Evolutionary conservation across 306 rosid genomes (phyloP).

Genomic region (Malus fusca): DNA sequence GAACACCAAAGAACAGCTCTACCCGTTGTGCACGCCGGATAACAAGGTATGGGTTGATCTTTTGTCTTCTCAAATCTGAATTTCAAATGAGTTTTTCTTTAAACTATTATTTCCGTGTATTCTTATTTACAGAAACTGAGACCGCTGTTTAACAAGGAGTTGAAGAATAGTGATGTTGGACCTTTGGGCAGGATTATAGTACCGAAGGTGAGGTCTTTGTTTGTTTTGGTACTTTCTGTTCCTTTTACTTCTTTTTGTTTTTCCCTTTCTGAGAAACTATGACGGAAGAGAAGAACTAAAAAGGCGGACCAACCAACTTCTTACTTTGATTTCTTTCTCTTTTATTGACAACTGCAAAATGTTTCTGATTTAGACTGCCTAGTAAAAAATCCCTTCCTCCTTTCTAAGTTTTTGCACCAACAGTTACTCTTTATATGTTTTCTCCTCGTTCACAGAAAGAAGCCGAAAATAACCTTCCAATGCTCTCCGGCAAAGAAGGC

Average conservation of each 20-base stretch:
- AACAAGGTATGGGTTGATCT: slow-evolving; percentile 34
- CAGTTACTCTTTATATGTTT: background rate
- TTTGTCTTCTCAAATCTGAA: background rate
- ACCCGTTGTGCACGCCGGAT: slow-evolving; percentile 29
- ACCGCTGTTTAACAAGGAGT: slow-evolving; percentile 36
- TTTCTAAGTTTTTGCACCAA: slow-evolving; percentile 10
- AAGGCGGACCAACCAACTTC: background rate
- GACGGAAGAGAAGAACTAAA: background rate
- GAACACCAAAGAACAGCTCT: background rate
- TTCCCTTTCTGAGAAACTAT: background rate
- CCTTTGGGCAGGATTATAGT: slow-evolving; percentile 51
- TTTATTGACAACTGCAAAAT: background rate
- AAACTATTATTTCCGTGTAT: background rate
- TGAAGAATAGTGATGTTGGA: slow-evolving; percentile 49
- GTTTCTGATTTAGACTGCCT: slow-evolving; percentile 14
- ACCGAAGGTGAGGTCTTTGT: slow-evolving; percentile 50
- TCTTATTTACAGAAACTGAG: slow-evolving; percentile 23
- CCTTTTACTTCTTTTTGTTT: background rate
- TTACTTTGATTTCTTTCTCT: slow-evolving; percentile 4
- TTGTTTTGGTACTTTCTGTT: background rate
- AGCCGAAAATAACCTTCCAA: slow-evolving; percentile 54
- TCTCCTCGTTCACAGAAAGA: slow-evolving; percentile 35
- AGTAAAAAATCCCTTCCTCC: slow-evolving; percentile 7
- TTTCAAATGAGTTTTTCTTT: background rate
- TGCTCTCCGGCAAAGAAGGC: slow-evolving; percentile 37